A percentile compares a stretch with the other conserved stretches of the same genome.
Conservation (phyloP, 495 filamentous ascomycete genomes). For the Lophiotrema nucula region DNA sequence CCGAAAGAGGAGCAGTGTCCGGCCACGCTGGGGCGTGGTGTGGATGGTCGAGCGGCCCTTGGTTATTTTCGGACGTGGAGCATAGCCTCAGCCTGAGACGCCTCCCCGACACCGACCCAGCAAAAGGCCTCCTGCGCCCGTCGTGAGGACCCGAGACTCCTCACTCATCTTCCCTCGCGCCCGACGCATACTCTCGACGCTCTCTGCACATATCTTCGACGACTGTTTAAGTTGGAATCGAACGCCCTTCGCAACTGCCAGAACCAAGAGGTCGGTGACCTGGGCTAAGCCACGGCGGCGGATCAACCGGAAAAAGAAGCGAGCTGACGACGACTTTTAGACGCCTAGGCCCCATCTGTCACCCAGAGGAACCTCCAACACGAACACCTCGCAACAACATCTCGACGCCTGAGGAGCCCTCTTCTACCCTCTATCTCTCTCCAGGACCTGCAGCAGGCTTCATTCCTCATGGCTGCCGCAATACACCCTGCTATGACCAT, state of each 20-base stretch:
- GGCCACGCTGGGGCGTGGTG: background rate
- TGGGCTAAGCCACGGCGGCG: constrained; percentile 24
- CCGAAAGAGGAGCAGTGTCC: too few species aligned
- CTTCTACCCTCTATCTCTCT: constrained; percentile 2
- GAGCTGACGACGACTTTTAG: constrained; percentile 30
- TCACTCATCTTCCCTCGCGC: background rate
- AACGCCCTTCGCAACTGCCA: too few species aligned
- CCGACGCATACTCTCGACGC: background rate
- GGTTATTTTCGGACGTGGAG: constrained; percentile 7
- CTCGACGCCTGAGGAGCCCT: constrained; percentile 26
- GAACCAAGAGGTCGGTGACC: constrained; percentile 16
- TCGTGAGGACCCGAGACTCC: background rate
- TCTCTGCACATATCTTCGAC: background rate
- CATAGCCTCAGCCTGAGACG: constrained; percentile 21
- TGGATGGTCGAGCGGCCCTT: background rate
- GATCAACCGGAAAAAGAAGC: constrained; percentile 21
- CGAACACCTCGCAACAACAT: constrained; percentile 25
- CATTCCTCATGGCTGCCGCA: constrained; percentile 23
- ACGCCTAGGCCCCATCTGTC: constrained; percentile 17
- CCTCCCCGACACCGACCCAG: constrained; percentile 20
- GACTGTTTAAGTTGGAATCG: too few species aligned
- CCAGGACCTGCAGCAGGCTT: background rate
- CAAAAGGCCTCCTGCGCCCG: constrained; percentile 28
- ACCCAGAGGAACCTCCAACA: constrained; percentile 10
- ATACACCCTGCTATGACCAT: constrained; percentile 31